Base-by-base conservation (phyloP, 73 alveolate species). In the Paramecium caudatum region DNA sequence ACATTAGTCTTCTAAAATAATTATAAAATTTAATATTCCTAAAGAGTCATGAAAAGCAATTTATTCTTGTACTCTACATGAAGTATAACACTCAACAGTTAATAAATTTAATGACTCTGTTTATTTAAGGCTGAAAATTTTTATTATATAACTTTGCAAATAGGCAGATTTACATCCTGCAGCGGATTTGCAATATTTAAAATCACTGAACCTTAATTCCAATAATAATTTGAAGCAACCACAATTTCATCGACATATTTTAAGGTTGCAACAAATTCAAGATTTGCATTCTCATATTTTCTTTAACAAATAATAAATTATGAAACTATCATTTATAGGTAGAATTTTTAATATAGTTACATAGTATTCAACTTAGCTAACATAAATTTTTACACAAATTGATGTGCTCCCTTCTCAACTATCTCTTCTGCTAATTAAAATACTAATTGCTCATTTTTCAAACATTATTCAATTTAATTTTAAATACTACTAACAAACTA, bases 341-440 rank as follows among this genome's bases (percentile, higher is more conserved):
- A 55, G 7, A 10, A 55, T 55, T 55, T 27, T 55, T 55, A 1
- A 23, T 27, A 55, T 1, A 55, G 80, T 55, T 55, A 25, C 23
- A 37, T 55, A 10, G 23, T 27, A 55, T 55, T 55, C 30, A 55
- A 55, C 30, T 55, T 55, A 10, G 80, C 23, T 19, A 55, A 6
- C 80, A 55, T 55, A 7, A 55, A 55, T 23, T 55, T 55, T 55
- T 17, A 55, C 8, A 55, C 80, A 23, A 55, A 55, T 9, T 55
- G 30, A 55, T 55, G 80, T 1, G 32, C 30, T 27, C 30, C 80
- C 30, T 21, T 55, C 27, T 23, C 30, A 4, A 27, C 2, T 6
- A 55, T 55, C 30, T 55, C 80, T 21, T 55, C 30, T 23, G 80
- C 80, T 27, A 55, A 27, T 27, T 25, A 27, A 55, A 12, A 55